Evolutionary conservation across 345 rosid species (phyloP), one percentile per base, ranked within the genome.

Genomic region (Citrus australasica): DNA sequence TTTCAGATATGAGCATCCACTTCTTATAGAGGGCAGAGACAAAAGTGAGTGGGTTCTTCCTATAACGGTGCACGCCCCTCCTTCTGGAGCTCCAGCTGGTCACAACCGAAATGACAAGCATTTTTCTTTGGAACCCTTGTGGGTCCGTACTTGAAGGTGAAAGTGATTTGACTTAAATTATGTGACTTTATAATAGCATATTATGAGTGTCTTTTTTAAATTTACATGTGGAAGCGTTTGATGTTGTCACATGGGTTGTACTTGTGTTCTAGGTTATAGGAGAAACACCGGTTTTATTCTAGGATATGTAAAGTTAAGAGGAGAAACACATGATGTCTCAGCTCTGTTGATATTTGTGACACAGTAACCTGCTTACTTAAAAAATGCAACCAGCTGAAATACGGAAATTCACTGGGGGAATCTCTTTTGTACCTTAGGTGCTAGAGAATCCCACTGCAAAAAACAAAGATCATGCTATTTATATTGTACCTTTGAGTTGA

Each of bases 21-120:
- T 96, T 80, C 82, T 94, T 63, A 76, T 94, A 42, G 94, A 89
- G 59, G 94, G 91, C 56, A 83, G 95, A 77, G 99, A 96, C 76
- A 96, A 84, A 81, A 85, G 91, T 27, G 98, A 92, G 84, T 96
- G 99, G 99, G 82, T 92, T 84, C 97, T 96, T 76, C 99, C 99
- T 6, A 91, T 96, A 40, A 92, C 89, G 0, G 98, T 94, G 80
- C 97, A 90, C 71, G 99, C 97, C 69, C 95, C 94, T 68, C 94
- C 98, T 13, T 88, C 93, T 2, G 88, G 91, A 71, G 74, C 92
- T 33, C 16, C 85, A 9, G 85, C 87, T 72, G 76, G 88, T 73
- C 89, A 83, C 27, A n/a, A 87, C 74, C 83, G 88, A 81, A 89
- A 86, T 6, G 92, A 91, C 81, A 92, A 85, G 85, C 79, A 82